Evolutionary conservation across 805 yeast species (phyloP), one percentile per base, ranked within the genome.

Genomic region (Saccharomycopsis sp.): DNA sequence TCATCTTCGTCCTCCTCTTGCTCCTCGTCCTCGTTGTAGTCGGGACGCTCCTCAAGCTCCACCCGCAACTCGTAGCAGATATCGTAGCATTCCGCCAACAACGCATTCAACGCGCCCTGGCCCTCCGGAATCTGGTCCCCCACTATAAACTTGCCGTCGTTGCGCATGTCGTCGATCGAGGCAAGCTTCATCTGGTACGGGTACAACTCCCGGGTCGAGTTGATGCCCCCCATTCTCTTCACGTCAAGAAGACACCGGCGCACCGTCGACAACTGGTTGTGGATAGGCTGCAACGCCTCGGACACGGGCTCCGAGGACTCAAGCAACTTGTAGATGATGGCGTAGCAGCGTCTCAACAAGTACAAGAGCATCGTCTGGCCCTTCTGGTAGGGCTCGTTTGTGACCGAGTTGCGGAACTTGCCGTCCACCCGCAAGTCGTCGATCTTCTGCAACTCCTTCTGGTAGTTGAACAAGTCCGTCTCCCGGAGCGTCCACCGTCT

Each of bases 401-500:
- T 57, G 34, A 65, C 64, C 3, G 51, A 57, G 21, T 58, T 58
- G 1, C 68, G 57, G 62, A 86, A 85, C 62, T 77, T 76, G 2
- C 89, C 89, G 55, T 79, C 75, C 5, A 84, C 77, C 65, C 97
- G 78, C 62, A 79, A 68, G 55, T 83, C 86, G 68, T 92, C 97
- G 61, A 94, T 84, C 58, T 76, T 79, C 65, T 82, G 84, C 61
- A 94, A 75, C 62, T 78, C 77, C 66, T 85, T 83, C 71, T 91
- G 96, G 69, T 88, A 91, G 53, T 79, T 78, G 73, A 87, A 94
- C 61, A 94, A 77, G 72, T 94, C 99, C 0, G 99, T 94, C 67
- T 91, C 97, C 67, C 99, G 82, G 73, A 94, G 76, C 1, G 98
- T 92, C 99, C 99, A 94, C 70, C 99, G 81, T 71, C 97, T 84